Percentiles rank a stretch among this genome's conserved stretches.
Evolutionary conservation across 2,329 filamentous ascomycete species (phyloP).

Genomic region (Penicillium sp.): DNA sequence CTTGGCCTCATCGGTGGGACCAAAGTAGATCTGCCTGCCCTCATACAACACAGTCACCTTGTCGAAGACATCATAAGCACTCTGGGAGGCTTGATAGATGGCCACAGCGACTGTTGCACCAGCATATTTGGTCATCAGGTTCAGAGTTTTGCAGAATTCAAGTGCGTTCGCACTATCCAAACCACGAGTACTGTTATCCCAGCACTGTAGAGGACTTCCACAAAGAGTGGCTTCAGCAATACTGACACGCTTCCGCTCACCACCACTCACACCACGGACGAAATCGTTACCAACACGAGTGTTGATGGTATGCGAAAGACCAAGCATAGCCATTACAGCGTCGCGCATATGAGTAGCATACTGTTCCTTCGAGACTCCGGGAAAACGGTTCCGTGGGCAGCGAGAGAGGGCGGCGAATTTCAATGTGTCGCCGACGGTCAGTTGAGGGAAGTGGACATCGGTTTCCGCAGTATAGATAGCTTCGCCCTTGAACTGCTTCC

Average conservation of each 20-base stretch:
- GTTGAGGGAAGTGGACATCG: constrained; percentile 71
- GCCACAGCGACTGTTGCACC: constrained; percentile 46
- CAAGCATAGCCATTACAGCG: constrained; percentile 41
- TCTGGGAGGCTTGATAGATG: constrained; percentile 47
- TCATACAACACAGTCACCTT: constrained; percentile 66
- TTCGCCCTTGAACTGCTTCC: constrained; percentile 67
- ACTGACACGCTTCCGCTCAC: constrained; percentile 53
- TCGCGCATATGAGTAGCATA: constrained; percentile 39
- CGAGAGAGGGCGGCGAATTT: constrained; percentile 64
- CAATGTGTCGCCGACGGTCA: constrained; percentile 70
- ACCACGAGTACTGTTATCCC: too few relatives aligned
- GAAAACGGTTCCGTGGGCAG: constrained; percentile 38
- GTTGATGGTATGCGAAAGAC: too few relatives aligned
- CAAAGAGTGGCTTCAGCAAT: constrained; percentile 49
- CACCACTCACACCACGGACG: constrained; percentile 54
- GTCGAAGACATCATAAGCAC: constrained; percentile 55
- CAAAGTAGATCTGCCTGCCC: constrained; percentile 69
- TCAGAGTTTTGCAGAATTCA: too few relatives aligned
- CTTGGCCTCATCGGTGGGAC: constrained; percentile 52
- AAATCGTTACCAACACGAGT: constrained; percentile 48
- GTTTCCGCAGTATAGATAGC: constrained; percentile 80
- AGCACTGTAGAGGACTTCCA: too few relatives aligned
- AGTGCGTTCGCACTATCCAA: too few relatives aligned
- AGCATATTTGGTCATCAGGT: too few relatives aligned
- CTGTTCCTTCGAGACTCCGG: constrained; percentile 36